Percentiles rank a stretch among this genome's conserved stretches.
Evolutionary conservation across 75 land plant species (phyloP).

Genomic region (Picea glauca): DNA sequence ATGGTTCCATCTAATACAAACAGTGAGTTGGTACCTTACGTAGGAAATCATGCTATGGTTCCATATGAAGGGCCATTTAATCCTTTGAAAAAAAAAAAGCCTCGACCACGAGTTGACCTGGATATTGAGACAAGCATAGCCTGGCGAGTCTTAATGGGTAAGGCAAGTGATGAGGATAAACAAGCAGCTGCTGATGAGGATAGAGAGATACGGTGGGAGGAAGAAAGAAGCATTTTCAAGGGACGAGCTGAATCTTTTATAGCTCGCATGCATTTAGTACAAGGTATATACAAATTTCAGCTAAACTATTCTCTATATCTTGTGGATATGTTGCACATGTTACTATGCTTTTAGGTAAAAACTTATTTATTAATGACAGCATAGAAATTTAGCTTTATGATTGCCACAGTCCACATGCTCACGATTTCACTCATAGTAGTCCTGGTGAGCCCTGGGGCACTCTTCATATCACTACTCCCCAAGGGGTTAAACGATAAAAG

Average conservation of each 20-base stretch:
- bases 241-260: constrained; percentile 74
- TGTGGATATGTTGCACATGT: no score
- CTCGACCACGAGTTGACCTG: constrained; percentile 70
- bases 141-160: constrained; percentile 72
- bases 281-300: constrained; percentile 49
- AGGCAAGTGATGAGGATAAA: constrained; percentile 20
- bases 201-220: constrained; percentile 69
- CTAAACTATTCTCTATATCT: no score
- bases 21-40: constrained; percentile 42
- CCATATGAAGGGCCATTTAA: constrained; percentile 34
- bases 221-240: constrained; percentile 62
- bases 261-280: constrained; percentile 88
- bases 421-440: no score
- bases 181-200: constrained; percentile 37
- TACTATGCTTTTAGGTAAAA: no score
- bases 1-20: background rate
- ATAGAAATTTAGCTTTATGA: no score
- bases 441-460: no score
- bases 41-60: constrained; percentile 31
- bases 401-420: no score
- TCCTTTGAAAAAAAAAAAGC: constrained; percentile 31
- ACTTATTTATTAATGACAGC: no score
- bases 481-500: no score
- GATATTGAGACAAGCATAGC: constrained; percentile 68
- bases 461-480: no score